These are phyloP conservation scores for Curvularia lunata DNA, from an alignment of 2,329 filamentous ascomycete species.

Conservation along the genomic window DNA sequence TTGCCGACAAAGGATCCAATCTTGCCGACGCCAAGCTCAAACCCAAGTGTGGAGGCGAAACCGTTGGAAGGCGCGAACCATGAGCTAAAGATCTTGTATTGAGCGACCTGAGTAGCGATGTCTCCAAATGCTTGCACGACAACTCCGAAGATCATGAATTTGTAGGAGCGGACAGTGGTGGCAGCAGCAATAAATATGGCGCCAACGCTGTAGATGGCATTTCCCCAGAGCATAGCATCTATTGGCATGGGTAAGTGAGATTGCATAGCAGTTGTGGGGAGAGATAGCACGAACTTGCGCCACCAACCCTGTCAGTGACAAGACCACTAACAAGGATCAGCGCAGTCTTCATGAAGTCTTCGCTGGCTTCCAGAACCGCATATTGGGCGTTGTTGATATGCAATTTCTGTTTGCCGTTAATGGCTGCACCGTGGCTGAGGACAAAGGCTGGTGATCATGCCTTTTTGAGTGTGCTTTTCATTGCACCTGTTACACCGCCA, in stretches of 20 bases:
- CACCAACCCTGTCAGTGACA: constrained; percentile 65
- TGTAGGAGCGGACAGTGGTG: constrained; percentile 62
- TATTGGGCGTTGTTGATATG: constrained; percentile 66
- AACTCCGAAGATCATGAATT: constrained; percentile 65
- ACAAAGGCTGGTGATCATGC: background rate
- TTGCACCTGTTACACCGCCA: constrained; percentile 64
- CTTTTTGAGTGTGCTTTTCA: constrained; percentile 68
- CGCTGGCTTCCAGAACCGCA: constrained; percentile 64
- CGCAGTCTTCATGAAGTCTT: constrained; percentile 66
- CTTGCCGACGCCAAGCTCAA: constrained; percentile 67
- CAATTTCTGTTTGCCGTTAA: constrained; percentile 49
- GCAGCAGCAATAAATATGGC: constrained; percentile 66
- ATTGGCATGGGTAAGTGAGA: background rate
- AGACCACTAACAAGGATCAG: constrained; percentile 63
- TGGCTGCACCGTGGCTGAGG: background rate
- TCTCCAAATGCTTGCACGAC: constrained; percentile 66
- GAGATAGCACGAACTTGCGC: constrained; percentile 49
- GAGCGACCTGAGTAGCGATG: constrained; percentile 67
- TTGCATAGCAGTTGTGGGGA: background rate
- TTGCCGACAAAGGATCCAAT: constrained; percentile 67
- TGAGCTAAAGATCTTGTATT: constrained; percentile 69
- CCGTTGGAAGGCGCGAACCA: constrained; percentile 69
- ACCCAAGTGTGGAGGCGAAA: constrained; percentile 66
- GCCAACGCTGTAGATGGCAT: constrained; percentile 64
- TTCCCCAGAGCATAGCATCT: constrained; percentile 66